Evolutionary conservation across 73 alveolate species (phyloP), one percentile per base, ranked within the genome.

Genomic region (Tetrahymena malaccensis): DNA sequence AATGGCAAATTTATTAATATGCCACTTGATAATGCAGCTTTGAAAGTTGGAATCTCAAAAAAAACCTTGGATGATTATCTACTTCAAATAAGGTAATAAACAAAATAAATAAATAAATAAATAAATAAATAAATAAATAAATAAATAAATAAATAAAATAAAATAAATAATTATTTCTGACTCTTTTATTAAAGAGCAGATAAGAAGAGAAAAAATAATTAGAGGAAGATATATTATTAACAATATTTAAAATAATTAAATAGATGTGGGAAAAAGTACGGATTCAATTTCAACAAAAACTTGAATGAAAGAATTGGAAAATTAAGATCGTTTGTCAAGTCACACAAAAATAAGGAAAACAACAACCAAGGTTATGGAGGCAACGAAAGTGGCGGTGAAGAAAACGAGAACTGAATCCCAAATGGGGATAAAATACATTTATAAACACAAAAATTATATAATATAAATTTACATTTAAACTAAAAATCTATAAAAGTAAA

Each of bases 11-110:
- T 85, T 13, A 95, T 97, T 35, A 95, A 97, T 89, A 95, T 96
- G 85, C 94, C 98, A 22, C 96, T 98, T 37, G 99, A 98, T 94
- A 99, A 97, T 44, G 98, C 99, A 12, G 99, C 99, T 25, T 85
- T 95, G 43, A 96, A 96, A 57, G 98, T 98, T 3, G 99, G 99
- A 43, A 96, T 98, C 85, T 97, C 99, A 19, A 98, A 98, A 96
- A 98, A 98, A 96, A 96, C 98, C 94, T 96, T 98, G 43, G 99
- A 98, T 94, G 99, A 98, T 93, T 98, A 98, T 94, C 97, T 98
- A 43, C 97, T 98, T 94, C 97, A 98, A 94, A 96, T 98, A 43
- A 97, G 99, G 96, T 95, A 70, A 70, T 19, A 8, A 70, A 56
- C 43, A n/a, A n/a, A n/a, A n/a, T n/a, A n/a, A n/a, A n/a, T n/a